A percentile compares a stretch with the other conserved stretches of the same genome.
phyloP scores from a whole-genome alignment of 2,329 filamentous ascomycete species.

The Xylariaceae sp. region DNA sequence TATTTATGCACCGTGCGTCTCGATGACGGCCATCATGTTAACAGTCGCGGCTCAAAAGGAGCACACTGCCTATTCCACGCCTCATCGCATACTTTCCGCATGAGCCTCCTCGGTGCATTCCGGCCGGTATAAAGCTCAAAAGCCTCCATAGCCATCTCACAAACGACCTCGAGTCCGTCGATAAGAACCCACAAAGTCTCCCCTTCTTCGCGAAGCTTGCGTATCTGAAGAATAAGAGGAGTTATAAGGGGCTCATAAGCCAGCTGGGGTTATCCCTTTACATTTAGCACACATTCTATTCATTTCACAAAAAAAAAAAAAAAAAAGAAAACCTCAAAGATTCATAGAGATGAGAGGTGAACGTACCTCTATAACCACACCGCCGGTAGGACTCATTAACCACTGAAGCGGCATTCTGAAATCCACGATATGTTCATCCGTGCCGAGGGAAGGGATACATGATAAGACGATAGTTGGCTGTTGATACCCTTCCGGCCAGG shows the following conservation, averaged over 20 bases:
- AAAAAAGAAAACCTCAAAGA: neutral
- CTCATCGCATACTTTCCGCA: conserved; percentile 53
- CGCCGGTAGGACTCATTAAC: conserved; percentile 64
- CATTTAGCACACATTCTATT: conserved; percentile 5
- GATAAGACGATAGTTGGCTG: conserved; percentile 66
- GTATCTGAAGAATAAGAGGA: conserved; percentile 62
- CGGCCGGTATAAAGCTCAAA: conserved; percentile 72
- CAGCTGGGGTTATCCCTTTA: conserved; percentile 35
- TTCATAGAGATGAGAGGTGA: neutral
- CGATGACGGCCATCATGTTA: conserved; percentile 5
- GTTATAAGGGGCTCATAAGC: conserved; percentile 68
- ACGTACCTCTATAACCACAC: conserved; percentile 60
- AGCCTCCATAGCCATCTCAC: conserved; percentile 69
- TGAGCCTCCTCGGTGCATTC: conserved; percentile 61
- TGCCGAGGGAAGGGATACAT: conserved; percentile 62
- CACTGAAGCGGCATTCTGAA: conserved; percentile 65
- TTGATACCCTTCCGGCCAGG: conserved; percentile 58
- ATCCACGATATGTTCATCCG: conserved; percentile 56
- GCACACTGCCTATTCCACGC: conserved; percentile 38
- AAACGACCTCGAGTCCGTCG: conserved; percentile 65
- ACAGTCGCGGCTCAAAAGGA: conserved; percentile 31
- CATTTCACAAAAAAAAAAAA: too few relatives aligned
- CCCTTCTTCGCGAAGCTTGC: conserved; percentile 41
- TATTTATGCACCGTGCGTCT: neutral
- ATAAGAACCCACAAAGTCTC: conserved; percentile 63